A percentile compares a stretch with the other conserved stretches of the same genome.
Evolutionary conservation across 345 rosid genomes (phyloP).

Genomic region (Kernera saxatilis): DNA sequence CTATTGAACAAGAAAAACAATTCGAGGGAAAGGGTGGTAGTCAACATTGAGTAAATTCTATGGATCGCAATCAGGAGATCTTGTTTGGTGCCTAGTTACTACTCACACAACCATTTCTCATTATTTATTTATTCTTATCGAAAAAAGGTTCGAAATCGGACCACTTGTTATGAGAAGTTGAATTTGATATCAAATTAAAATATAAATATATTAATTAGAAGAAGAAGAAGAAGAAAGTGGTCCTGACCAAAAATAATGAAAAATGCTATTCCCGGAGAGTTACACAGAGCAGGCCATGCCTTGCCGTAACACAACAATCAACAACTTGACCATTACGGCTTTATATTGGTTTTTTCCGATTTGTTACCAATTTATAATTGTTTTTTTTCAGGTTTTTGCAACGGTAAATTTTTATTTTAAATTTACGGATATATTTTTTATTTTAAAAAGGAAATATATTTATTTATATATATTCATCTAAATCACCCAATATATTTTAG

Average conservation of each 20-base stretch:
- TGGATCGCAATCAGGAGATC: no score
- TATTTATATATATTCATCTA: no score
- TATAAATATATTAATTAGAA: background rate
- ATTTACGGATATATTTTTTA: no score
- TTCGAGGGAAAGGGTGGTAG: no score
- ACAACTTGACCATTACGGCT: constrained; percentile 12
- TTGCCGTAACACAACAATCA: constrained; percentile 10
- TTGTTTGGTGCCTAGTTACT: constrained; percentile 6
- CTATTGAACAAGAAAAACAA: background rate
- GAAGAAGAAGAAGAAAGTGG: no score
- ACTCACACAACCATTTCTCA: background rate
- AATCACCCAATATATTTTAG: no score
- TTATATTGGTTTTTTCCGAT: background rate
- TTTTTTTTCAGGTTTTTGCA: no score
- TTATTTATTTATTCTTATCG: background rate
- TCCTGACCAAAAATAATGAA: background rate
- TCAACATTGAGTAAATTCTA: background rate
- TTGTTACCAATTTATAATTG: no score
- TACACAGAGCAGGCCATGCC: constrained; percentile 7
- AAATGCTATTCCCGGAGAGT: constrained; percentile 6
- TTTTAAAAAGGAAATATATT: no score
- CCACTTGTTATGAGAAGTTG: constrained; percentile 6
- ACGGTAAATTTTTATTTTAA: no score
- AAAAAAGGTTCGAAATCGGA: background rate
- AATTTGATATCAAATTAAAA: background rate